Base-by-base conservation (phyloP, 73 alveolate species). In the Paraurostyla sp. region DNA sequence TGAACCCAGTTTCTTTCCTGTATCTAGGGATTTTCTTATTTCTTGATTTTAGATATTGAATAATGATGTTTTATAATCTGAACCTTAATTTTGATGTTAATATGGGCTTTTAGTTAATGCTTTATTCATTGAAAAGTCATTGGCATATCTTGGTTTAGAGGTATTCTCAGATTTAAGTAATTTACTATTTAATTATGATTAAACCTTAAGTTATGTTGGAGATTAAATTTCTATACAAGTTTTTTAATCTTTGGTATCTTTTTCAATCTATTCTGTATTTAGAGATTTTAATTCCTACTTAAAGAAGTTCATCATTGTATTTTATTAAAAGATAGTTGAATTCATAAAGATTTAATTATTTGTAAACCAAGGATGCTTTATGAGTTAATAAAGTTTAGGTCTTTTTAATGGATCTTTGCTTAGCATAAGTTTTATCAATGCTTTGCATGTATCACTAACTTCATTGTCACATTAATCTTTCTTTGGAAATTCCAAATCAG, bases 291-390 rank as follows among this genome's bases (percentile, higher is more conserved):
- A 35, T 30, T 73, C 87, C 42, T 73, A 45, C 33, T 73, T 83
- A 85, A 63, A 63, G 49, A 45, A 63, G 23, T 36, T 33, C 71
- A 50, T 60, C 59, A 65, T 50, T 1, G 87, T 73, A 30, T 50
- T 45, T 48, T 73, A 13, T 62, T 71, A 76, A 20, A 38, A 45
- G 18, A 35, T 60, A 15, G 86, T 27, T 3, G 59, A 4, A 16
- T 59, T 56, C 80, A 78, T 33, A 29, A 9, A 25, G 25, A 56
- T 0, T 15, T 56, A 58, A 18, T 7, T 22, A 23, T 57, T 57
- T 49, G 6, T 4, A 33, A 81, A 57, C 91, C 91, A 81, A 15
- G 80, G 83, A 57, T 81, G 91, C 36, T 35, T 57, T 20, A 49
- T 56, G 27, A 57, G 80, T 30, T 81, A 30, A 27, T 36, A 52